phyloP scores from a whole-genome alignment of 305 asterid species.

The Solanum hybrid region DNA sequence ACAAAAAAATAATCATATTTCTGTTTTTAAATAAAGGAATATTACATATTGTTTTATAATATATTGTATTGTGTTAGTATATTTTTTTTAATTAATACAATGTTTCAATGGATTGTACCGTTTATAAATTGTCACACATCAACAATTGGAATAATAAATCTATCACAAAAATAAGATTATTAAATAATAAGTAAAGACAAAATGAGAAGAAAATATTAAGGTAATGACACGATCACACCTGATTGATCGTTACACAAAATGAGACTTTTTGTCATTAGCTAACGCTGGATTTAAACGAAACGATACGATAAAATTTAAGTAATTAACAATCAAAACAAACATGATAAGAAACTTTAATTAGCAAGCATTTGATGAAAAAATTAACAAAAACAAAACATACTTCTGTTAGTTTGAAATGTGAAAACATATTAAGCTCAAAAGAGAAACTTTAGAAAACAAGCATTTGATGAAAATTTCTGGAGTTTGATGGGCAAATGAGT shows the following conservation, averaged over 20 bases:
- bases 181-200: not conserved
- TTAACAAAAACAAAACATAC: not conserved
- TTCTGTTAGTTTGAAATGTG: not conserved
- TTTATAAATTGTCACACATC: not conserved
- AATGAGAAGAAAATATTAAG: not conserved
- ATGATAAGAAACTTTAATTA: not conserved
- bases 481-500: conserved; percentile 14
- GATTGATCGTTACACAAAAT: not conserved
- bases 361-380: conserved; percentile 6
- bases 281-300: not conserved
- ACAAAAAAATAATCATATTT: not conserved
- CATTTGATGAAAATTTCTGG: not conserved
- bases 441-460: conserved; percentile 9
- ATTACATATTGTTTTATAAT: not conserved
- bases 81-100: not conserved
- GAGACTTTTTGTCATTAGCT: not conserved
- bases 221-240: not conserved
- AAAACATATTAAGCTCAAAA: not conserved
- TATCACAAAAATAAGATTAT: not conserved
- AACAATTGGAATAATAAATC: not conserved
- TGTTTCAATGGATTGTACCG: not conserved
- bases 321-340: not conserved
- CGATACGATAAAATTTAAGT: not conserved
- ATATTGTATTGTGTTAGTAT: not conserved
- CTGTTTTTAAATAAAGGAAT: not conserved